Evolutionary conservation across 352 stramenopile species (phyloP), one percentile per base, ranked within the genome.

Genomic region (Globisporangium apiculatum): DNA sequence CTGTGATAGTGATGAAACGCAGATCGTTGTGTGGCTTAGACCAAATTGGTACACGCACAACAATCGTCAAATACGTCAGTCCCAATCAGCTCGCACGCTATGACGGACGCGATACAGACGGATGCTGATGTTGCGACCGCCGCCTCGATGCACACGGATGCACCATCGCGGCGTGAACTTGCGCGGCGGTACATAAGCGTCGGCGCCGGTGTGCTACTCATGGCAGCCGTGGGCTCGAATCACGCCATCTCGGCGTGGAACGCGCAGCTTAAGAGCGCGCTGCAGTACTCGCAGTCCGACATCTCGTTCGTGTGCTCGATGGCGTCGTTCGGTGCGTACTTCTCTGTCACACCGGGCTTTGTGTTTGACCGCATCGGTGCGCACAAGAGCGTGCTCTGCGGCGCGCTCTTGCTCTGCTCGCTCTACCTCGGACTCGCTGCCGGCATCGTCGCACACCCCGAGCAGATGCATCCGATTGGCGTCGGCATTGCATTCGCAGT

Each of bases 191-290:
- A 72, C 53, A 54, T 67, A 41, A 90, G 83, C 58, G 70, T 90
- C 14, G 37, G 69, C 2, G 69, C 72, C 1, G 82, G 79, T 14
- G 59, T 86, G 41, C 57, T 79, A 58, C 71, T 90, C 46, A 87
- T 89, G 71, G 55, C 67, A 0, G 74, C 68, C 37, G 69, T 87
- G 43, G 82, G 82, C 12, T 89, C 82, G 12, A 86, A 86, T 65
- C 78, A 92, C 66, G 74, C 80, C 10, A 86, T 92, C 50, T 92
- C 82, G 15, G 75, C 73, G 12, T 92, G 79, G 82, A 92, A 92
- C 48, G 67, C 78, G 56, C 74, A 92, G 69, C 69, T 92, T 14
- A 76, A 73, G 51, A 37, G 42, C 12, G 48, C 75, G 56, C 67
- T 90, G 40, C 60, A 67, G 38, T 90, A 85, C 72, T 87, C 82